Evolutionary conservation across 352 stramenopile species (phyloP), one percentile per base, ranked within the genome.

Genomic region (Globisporangium sylvaticum): DNA sequence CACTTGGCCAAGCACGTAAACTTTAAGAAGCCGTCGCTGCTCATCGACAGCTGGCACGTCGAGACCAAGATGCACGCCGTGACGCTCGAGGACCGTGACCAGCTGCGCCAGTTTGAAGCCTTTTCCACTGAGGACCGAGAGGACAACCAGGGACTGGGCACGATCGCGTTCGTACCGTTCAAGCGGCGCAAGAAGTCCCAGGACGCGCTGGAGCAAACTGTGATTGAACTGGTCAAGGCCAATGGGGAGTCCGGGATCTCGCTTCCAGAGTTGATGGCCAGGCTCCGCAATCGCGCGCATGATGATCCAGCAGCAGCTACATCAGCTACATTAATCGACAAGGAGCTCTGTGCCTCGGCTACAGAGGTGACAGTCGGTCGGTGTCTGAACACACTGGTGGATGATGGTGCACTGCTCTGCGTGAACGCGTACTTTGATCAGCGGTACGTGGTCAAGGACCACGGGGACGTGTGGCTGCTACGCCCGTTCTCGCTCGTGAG

Each of bases 1-100:
- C 85, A 93, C 52, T 71, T 93, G 31, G 84, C 85, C 4, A 90
- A 90, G 65, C 82, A 83, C 25, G 71, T 90, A 2, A 82, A 75
- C 31, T 83, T 83, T 37, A 74, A 82, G 22, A 90, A 86, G 32
- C 77, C 77, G 0, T 83, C 81, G 1, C 74, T 83, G 69, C 64
- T 91, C 31, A 87, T 84, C 25, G 80, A 93, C 24, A 88, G 68
- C 42, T 94, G 86, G 86, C 80, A 79, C 55, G 86, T 94, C 12
- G 82, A 90, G 64, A 89, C 81, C 0, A 87, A 81, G 27, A 81
- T 90, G 71, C 69, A 77, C 37, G 78, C 75, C 22, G 74, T 88
- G 39, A 79, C 74, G 15, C 39, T 84, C 5, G 72, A 86, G 5
- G 72, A 87, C 20, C 55, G 70, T 27, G 60, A 79, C 1, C n/a